Percentiles rank a stretch among this genome's conserved stretches.
phyloP scores from a whole-genome alignment of 192 early-diverging fungal species.

The Gigaspora rosea region DNA sequence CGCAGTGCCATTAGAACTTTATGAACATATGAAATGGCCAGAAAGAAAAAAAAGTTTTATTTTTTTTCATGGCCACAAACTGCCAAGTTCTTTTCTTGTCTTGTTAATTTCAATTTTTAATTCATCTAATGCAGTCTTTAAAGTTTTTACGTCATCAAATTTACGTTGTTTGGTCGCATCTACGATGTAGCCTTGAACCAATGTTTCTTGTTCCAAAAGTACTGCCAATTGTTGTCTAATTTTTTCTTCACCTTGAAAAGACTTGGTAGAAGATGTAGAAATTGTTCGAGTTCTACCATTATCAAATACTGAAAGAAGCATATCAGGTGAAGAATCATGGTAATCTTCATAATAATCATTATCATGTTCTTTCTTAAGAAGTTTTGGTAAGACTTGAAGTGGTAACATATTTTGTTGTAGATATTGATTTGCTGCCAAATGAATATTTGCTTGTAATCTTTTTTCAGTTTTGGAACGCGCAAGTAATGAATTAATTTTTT shows the following conservation, averaged over 20 bases:
- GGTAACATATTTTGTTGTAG: slow-evolving; percentile 80
- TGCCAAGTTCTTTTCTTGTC: slow-evolving; percentile 28
- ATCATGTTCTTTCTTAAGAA: slow-evolving; percentile 44
- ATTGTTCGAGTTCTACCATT: not conserved
- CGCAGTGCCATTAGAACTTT: too few species aligned
- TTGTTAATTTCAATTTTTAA: slow-evolving; percentile 61
- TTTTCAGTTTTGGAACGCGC: slow-evolving; percentile 47
- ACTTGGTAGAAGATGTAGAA: slow-evolving; percentile 26
- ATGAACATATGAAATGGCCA: too few species aligned
- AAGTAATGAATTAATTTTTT: slow-evolving; percentile 60
- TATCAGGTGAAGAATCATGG: not conserved
- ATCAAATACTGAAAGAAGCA: slow-evolving; percentile 31
- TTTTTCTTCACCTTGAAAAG: slow-evolving; percentile 38
- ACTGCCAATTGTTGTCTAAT: slow-evolving; percentile 51
- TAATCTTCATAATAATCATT: slow-evolving; percentile 7
- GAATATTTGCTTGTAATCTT: slow-evolving; percentile 66
- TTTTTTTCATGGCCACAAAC: slow-evolving; percentile 14
- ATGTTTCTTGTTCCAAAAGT: slow-evolving; percentile 66
- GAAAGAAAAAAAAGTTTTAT: too few species aligned
- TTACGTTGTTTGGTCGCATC: slow-evolving; percentile 66
- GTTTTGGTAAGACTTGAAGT: slow-evolving; percentile 66
- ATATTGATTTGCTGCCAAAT: slow-evolving; percentile 65
- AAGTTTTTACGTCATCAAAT: slow-evolving; percentile 70
- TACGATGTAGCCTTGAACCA: slow-evolving; percentile 63
- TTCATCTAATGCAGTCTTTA: slow-evolving; percentile 65